Conservation (phyloP, 495 filamentous ascomycete genomes). For the Neurospora sp. region DNA sequence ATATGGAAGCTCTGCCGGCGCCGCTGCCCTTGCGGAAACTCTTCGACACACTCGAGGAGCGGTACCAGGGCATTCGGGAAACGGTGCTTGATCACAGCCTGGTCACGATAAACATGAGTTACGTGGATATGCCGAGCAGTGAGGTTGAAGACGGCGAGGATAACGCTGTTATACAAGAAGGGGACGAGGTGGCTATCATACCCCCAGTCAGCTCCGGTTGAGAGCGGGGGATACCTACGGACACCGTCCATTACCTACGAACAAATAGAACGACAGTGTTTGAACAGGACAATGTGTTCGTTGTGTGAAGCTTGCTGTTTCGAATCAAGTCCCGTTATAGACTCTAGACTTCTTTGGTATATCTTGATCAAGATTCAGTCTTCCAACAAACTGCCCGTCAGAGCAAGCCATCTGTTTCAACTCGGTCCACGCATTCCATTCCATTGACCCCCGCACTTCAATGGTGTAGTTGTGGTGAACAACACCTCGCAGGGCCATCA, state of each 20-base stretch:
- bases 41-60: conserved; percentile 61
- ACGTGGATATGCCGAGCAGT: conserved; percentile 59
- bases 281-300: background rate
- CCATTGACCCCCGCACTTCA: background rate
- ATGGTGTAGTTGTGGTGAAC: background rate
- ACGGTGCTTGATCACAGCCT: conserved; percentile 68
- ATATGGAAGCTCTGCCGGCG: conserved; percentile 60
- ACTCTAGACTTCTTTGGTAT: background rate
- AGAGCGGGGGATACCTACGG: background rate
- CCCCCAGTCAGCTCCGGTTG: conserved; percentile 88
- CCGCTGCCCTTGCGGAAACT: conserved; percentile 58
- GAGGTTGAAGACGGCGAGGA: conserved; percentile 28
- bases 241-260: conserved; percentile 1
- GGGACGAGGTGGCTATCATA: conserved; percentile 90
- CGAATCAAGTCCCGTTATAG: background rate
- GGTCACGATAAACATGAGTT: conserved; percentile 78
- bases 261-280: conserved; percentile 16
- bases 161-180: conserved; percentile 50
- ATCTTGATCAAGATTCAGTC: background rate
- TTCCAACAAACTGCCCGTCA: background rate
- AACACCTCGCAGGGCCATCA: background rate
- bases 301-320: background rate
- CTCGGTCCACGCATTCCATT: background rate
- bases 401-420: background rate
- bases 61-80: conserved; percentile 67